Conservation (phyloP, 257 asterid genomes). For the Forsythia viridissima region DNA sequence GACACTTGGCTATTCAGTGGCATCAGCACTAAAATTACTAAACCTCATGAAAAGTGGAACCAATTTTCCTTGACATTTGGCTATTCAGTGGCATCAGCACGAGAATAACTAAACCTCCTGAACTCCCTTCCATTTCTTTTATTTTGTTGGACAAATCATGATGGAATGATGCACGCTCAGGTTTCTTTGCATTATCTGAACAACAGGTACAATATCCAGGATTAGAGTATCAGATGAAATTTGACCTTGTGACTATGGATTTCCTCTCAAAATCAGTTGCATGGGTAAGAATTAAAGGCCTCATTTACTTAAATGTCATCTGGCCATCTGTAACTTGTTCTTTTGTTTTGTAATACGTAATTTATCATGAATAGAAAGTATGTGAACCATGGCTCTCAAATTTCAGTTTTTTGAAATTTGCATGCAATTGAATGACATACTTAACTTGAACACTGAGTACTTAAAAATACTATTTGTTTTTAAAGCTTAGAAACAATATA, state of each 20-base stretch:
- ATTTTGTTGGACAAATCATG: slow-evolving; percentile 11
- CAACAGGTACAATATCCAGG: slow-evolving; percentile 95
- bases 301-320: slow-evolving; percentile 7
- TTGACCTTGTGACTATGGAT: slow-evolving; percentile 77
- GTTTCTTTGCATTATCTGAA: slow-evolving; percentile 17
- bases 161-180: slow-evolving; percentile 14
- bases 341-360: slow-evolving; percentile 8
- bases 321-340: neutral
- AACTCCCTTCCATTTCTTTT: slow-evolving; percentile 17
- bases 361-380: slow-evolving; percentile 9
- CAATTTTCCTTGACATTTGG: neutral
- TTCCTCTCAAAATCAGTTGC: slow-evolving; percentile 64
- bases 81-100: neutral
- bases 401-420: neutral
- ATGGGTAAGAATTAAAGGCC: slow-evolving; percentile 56
- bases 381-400: neutral
- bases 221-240: slow-evolving; percentile 78
- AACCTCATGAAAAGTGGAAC: neutral
- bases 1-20: neutral
- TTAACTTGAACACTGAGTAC: slow-evolving; percentile 14
- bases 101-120: neutral
- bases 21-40: neutral
- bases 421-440: neutral
- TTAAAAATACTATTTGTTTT: neutral
- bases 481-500: neutral